These are phyloP conservation scores for Lanzia echinophila DNA, from an alignment of 2,329 filamentous ascomycete genomes.

Conservation along the genomic window DNA sequence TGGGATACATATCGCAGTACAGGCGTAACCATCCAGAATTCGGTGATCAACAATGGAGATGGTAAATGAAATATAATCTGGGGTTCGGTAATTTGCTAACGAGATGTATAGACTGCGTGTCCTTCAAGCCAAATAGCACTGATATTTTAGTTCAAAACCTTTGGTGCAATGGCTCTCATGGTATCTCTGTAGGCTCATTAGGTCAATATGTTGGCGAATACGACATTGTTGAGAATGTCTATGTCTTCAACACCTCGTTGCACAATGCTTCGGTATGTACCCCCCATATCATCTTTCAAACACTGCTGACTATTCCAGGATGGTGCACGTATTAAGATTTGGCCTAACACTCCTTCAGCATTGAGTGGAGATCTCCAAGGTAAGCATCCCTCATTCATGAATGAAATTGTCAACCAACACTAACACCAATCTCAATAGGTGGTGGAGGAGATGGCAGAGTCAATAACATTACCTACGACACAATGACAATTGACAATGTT, in stretches of 20 bases:
- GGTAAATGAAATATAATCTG: conserved; percentile 25
- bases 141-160: conserved; percentile 62
- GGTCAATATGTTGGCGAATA: conserved; percentile 56
- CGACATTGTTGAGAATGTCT: conserved; percentile 64
- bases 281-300: conserved; percentile 22
- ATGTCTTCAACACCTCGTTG: conserved; percentile 55
- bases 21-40: conserved; percentile 61
- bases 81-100: neutral
- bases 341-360: conserved; percentile 47
- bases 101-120: conserved; percentile 50
- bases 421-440: conserved; percentile 32
- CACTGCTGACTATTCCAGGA: conserved; percentile 37
- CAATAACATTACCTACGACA: conserved; percentile 60
- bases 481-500: conserved; percentile 53
- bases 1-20: conserved; percentile 58
- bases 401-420: neutral
- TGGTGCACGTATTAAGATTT: conserved; percentile 68
- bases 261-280: conserved; percentile 41
- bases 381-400: neutral
- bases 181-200: conserved; percentile 65
- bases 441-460: conserved; percentile 58
- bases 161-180: conserved; percentile 62
- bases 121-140: conserved; percentile 68
- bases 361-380: conserved; percentile 51
- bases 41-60: conserved; percentile 56